phyloP scores from a whole-genome alignment of 345 rosid species.

The Eucalyptus dawsonii region DNA sequence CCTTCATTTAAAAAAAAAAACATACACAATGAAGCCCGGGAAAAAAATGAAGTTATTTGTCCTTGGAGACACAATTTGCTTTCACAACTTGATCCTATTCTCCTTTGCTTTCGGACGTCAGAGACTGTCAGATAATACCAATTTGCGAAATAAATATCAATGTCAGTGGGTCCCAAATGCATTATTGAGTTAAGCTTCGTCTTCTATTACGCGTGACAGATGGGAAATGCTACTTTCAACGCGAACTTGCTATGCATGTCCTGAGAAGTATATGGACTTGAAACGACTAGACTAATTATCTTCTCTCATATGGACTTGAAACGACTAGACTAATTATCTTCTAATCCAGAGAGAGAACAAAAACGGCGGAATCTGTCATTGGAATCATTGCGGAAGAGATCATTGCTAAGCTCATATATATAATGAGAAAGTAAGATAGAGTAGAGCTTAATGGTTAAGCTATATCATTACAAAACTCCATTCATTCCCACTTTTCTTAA shows the following conservation, averaged over 20 bases:
- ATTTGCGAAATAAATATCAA: neutral
- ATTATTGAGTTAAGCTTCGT: neutral
- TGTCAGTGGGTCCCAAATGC: neutral
- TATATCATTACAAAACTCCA: too few species aligned
- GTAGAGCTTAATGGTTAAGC: too few species aligned
- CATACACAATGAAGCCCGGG: too few species aligned
- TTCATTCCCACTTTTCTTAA: too few species aligned
- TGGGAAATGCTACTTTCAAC: too few species aligned
- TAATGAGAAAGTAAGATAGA: neutral
- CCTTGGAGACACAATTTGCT: neutral
- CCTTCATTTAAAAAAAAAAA: neutral
- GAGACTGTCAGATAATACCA: neutral
- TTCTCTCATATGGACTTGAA: too few species aligned
- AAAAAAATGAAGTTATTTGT: neutral
- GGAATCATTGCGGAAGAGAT: too few species aligned
- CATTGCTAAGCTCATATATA: too few species aligned
- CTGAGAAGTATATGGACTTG: too few species aligned
- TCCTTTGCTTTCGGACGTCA: fast-evolving
- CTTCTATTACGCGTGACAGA: fast-evolving
- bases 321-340: too few species aligned
- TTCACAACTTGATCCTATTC: neutral
- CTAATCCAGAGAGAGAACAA: too few species aligned
- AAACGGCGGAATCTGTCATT: fast-evolving
- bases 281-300: fast-evolving
- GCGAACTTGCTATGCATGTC: fast-evolving